These are phyloP conservation scores for Metschnikowia sp. DNA, from an alignment of 805 yeast genomes.

Conservation along the genomic window DNA sequence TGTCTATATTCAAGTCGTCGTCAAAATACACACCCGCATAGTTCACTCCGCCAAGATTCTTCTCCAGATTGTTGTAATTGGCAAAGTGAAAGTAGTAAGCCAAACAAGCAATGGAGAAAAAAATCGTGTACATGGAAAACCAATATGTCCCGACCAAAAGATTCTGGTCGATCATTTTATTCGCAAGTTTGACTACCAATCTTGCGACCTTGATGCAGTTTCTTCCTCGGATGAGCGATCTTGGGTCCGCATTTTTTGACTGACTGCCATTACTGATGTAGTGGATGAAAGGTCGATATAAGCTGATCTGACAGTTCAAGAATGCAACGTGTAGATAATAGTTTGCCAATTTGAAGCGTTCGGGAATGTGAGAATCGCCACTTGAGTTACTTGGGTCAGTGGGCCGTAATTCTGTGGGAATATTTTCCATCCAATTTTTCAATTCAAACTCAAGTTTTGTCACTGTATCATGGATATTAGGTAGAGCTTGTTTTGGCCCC, in stretches of 20 bases:
- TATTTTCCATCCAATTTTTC: constrained; percentile 63
- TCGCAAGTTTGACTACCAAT: constrained; percentile 74
- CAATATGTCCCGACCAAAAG: constrained; percentile 83
- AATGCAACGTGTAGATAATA: constrained; percentile 68
- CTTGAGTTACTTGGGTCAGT: constrained; percentile 50
- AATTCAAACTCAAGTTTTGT: constrained; percentile 65
- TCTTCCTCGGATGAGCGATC: constrained; percentile 69
- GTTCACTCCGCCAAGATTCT: constrained; percentile 29
- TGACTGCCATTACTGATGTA: constrained; percentile 58
- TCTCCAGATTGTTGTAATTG: constrained; percentile 26
- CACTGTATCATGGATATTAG: constrained; percentile 44
- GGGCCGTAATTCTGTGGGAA: constrained; percentile 72
- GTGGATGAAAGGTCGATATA: constrained; percentile 87
- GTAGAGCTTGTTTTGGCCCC: constrained; percentile 13
- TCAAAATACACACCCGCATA: constrained; percentile 45
- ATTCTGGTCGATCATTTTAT: constrained; percentile 70
- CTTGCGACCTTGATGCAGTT: constrained; percentile 84
- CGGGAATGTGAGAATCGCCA: constrained; percentile 33
- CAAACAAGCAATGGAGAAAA: constrained; percentile 83
- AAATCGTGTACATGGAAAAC: constrained; percentile 87
- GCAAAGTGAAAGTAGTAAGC: constrained; percentile 71
- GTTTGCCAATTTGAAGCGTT: constrained; percentile 67
- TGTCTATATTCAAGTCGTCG: constrained; percentile 47
- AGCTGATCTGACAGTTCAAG: constrained; percentile 71
- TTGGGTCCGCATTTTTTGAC: constrained; percentile 43